A percentile compares a stretch with the other conserved stretches of the same genome.
Evolutionary conservation across 805 yeast species (phyloP).

Genomic region (Kuraishia piskuri): DNA sequence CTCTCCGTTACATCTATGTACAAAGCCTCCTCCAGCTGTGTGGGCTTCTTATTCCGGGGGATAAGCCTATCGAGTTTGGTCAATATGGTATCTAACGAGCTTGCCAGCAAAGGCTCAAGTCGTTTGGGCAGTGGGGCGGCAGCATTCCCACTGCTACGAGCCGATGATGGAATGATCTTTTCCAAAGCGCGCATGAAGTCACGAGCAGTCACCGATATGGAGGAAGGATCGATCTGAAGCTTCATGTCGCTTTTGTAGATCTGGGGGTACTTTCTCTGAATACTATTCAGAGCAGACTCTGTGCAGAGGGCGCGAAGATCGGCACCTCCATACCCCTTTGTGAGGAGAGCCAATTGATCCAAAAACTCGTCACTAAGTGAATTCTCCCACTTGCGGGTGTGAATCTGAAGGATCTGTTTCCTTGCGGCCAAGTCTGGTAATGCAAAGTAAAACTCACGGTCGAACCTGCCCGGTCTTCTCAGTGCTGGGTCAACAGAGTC

Average conservation of each 20-base stretch:
- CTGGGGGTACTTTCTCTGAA: slow-evolving; percentile 89
- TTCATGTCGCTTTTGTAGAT: slow-evolving; percentile 74
- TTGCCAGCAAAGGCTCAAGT: slow-evolving; percentile 53
- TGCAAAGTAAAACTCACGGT: slow-evolving; percentile 93
- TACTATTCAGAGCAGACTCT: slow-evolving; percentile 88
- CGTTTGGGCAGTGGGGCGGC: slow-evolving; percentile 76
- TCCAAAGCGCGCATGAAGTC: slow-evolving; percentile 85
- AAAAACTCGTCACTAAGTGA: slow-evolving; percentile 52
- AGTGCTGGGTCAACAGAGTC: slow-evolving; percentile 98
- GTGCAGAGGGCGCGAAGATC: slow-evolving; percentile 91
- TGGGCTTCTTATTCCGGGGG: slow-evolving; percentile 47
- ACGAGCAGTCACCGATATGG: slow-evolving; percentile 64
- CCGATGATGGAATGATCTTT: slow-evolving; percentile 86
- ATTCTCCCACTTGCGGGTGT: slow-evolving; percentile 85
- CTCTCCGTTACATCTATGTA: slow-evolving; percentile 49
- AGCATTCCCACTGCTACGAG: slow-evolving; percentile 67
- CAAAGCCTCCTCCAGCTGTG: slow-evolving; percentile 62
- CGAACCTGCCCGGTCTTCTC: slow-evolving; percentile 95
- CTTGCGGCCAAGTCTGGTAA: slow-evolving; percentile 80
- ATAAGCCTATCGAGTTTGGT: slow-evolving; percentile 44
- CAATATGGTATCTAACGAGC: slow-evolving; percentile 37
- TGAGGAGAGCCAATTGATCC: slow-evolving; percentile 60
- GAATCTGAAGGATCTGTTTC: slow-evolving; percentile 70
- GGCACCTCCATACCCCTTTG: slow-evolving; percentile 98
- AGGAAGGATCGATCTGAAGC: slow-evolving; percentile 59